Evolutionary conservation across 768 basidiomycete species (phyloP).

Genomic region (Suillus subaureus): DNA sequence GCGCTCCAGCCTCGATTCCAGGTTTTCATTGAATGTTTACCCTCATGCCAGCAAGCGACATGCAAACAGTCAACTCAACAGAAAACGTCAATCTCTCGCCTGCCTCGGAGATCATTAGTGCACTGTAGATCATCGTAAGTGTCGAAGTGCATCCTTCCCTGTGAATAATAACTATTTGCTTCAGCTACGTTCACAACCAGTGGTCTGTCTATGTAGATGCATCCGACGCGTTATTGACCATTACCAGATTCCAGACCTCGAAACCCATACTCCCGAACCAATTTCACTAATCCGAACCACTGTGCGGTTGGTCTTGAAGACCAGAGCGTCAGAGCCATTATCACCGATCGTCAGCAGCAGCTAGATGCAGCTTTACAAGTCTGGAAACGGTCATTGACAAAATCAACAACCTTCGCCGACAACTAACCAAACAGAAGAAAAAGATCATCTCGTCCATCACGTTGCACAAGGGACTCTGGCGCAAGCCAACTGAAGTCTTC

Average conservation of each 20-base stretch:
- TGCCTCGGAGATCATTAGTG: not conserved
- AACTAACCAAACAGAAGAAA: constrained; percentile 15
- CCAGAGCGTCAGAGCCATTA: not conserved
- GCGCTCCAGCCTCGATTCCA: no score
- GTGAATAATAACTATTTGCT: not conserved
- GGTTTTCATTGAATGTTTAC: no score
- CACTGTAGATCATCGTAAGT: not conserved
- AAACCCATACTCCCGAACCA: not conserved
- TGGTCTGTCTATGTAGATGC: not conserved
- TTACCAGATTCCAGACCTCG: not conserved
- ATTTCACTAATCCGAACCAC: not conserved
- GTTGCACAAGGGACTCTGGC: constrained; percentile 24
- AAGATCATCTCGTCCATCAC: not conserved
- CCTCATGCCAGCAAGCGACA: not conserved
- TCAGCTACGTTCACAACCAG: not conserved
- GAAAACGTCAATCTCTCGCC: not conserved
- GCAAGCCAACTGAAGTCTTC: constrained; percentile 46
- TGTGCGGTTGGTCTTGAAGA: not conserved
- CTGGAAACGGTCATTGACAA: constrained; percentile 15
- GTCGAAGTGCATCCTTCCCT: not conserved
- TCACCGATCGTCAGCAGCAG: not conserved
- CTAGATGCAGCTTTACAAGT: not conserved
- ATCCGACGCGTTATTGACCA: not conserved
- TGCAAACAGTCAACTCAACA: not conserved
- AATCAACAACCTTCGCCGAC: constrained; percentile 12